A percentile compares a stretch with the other conserved stretches of the same genome.
phyloP scores from a whole-genome alignment of 192 early-diverging fungal genomes.

The Backusella sp. region DNA sequence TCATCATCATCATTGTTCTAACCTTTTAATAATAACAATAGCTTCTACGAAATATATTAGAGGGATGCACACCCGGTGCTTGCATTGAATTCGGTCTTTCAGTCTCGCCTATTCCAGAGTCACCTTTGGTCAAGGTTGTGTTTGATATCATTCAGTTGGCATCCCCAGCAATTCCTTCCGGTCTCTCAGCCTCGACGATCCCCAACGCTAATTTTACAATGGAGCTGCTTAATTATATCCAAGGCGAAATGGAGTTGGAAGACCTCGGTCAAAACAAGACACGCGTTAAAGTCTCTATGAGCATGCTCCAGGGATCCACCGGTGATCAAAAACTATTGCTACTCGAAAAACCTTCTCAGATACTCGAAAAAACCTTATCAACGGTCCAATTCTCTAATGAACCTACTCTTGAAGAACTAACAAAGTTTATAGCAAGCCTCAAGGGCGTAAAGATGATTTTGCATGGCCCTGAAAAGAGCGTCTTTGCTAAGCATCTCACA shows the following conservation, averaged over 20 bases:
- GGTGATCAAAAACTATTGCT: slow-evolving; percentile 6
- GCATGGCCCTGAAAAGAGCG: slow-evolving; percentile 47
- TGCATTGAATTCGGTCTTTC: slow-evolving; percentile 55
- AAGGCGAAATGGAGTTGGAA: slow-evolving; percentile 18
- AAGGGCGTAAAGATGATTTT: slow-evolving; percentile 44
- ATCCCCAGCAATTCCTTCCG: slow-evolving; percentile 17
- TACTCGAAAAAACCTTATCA: slow-evolving; percentile 20
- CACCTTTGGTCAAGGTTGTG: slow-evolving; percentile 8
- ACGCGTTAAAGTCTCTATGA: slow-evolving; percentile 22
- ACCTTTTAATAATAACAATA: slow-evolving; percentile 17
- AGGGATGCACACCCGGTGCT: slow-evolving; percentile 45
- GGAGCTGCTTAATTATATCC: slow-evolving; percentile 26
- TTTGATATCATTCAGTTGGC: slow-evolving; percentile 23
- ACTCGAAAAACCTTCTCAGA: slow-evolving; percentile 18
- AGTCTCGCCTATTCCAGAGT: background rate
- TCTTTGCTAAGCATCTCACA: slow-evolving; percentile 50
- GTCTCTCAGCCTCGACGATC: slow-evolving; percentile 14
- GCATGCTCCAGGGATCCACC: slow-evolving; percentile 15
- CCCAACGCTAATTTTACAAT: slow-evolving; percentile 37
- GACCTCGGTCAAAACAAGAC: slow-evolving; percentile 20
- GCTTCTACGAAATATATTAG: slow-evolving; percentile 54
- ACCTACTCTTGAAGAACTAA: slow-evolving; percentile 51
- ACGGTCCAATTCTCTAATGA: slow-evolving; percentile 45
- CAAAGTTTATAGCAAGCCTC: slow-evolving; percentile 39
- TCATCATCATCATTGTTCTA: background rate